These are phyloP conservation scores for Purpureocillium takamizusanense DNA, from an alignment of 2,329 filamentous ascomycete genomes.

Conservation along the genomic window DNA sequence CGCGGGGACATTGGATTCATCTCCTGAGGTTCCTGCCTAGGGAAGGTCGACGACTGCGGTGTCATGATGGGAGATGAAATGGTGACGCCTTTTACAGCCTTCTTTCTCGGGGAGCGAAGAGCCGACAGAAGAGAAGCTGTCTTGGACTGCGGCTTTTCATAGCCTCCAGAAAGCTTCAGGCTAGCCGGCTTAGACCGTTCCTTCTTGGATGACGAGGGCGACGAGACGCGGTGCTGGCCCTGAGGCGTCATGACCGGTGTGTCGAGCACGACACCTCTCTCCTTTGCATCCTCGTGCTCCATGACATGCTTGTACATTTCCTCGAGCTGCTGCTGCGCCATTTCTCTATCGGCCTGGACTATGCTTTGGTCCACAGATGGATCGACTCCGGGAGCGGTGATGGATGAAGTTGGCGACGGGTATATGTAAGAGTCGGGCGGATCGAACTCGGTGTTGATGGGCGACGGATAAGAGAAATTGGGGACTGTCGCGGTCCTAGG, in stretches of 20 bases:
- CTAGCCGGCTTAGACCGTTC: constrained; percentile 38
- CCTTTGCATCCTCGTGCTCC: constrained; percentile 70
- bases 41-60: constrained; percentile 51
- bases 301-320: constrained; percentile 86
- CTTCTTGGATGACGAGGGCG: constrained; percentile 29
- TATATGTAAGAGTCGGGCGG: constrained; percentile 31
- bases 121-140: constrained; percentile 51
- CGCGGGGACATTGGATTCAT: constrained; percentile 49
- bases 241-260: constrained; percentile 24
- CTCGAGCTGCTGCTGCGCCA: constrained; percentile 76
- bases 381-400: constrained; percentile 48
- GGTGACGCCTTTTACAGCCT: constrained; percentile 39
- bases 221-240: constrained; percentile 14
- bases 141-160: constrained; percentile 45
- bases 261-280: constrained; percentile 42
- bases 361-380: constrained; percentile 69
- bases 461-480: constrained; percentile 44
- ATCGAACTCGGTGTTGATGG: constrained; percentile 24
- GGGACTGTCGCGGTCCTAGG: constrained; percentile 20
- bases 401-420: constrained; percentile 36
- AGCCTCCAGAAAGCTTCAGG: constrained; percentile 38
- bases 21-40: constrained; percentile 44
- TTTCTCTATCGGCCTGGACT: constrained; percentile 63
- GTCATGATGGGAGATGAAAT: constrained; percentile 61
- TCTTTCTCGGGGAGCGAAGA: constrained; percentile 51